Conservation (phyloP, 2,329 filamentous ascomycete species). For the Phyllosticta capitalensis region DNA sequence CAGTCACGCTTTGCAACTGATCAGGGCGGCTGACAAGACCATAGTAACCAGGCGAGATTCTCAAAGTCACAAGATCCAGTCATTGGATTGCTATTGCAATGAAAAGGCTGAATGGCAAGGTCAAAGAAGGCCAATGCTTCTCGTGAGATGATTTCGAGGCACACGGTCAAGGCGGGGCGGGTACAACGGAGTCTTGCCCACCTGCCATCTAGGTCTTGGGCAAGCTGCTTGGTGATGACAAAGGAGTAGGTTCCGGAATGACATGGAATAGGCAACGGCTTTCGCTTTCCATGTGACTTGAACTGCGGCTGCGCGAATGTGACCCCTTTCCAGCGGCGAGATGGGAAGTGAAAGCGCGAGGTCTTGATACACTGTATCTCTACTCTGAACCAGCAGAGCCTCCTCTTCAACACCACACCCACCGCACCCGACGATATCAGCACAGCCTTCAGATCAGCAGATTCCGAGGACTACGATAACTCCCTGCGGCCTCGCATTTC, state of each 20-base stretch:
- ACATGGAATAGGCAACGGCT: not conserved
- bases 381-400: no score
- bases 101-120: no score
- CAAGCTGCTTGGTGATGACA: no score
- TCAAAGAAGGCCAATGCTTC: no score
- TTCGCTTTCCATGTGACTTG: not conserved
- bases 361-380: not conserved
- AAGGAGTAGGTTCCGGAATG: not conserved
- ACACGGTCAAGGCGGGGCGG: no score
- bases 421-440: no score
- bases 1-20: not conserved
- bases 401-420: no score
- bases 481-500: not conserved
- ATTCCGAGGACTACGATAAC: no score
- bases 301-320: not conserved
- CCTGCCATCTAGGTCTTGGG: no score
- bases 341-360: not conserved
- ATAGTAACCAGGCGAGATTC: not conserved
- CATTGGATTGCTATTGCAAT: not conserved
- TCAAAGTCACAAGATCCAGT: not conserved
- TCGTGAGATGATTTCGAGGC: no score
- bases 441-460: no score
- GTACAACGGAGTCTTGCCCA: no score
- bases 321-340: not conserved
- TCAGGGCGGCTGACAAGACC: not conserved